These are phyloP conservation scores for Biscutella auriculata DNA, from an alignment of 441 rosid genomes.

Conservation along the genomic window DNA sequence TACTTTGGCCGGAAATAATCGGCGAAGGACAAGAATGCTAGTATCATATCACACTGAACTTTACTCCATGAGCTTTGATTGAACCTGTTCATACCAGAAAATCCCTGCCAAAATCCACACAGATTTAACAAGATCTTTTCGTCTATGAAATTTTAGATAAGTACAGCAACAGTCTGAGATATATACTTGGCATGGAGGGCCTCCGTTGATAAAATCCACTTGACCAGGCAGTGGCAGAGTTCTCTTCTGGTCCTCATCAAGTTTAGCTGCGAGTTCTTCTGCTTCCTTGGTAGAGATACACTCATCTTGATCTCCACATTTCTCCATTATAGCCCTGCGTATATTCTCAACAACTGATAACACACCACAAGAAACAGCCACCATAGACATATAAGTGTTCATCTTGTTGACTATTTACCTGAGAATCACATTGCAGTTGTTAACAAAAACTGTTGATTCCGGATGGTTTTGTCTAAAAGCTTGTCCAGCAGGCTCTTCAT, in stretches of 20 bases:
- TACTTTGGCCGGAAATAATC: constrained; percentile 82
- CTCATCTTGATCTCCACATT: constrained; percentile 67
- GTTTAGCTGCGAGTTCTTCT: constrained; percentile 42
- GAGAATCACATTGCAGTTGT: constrained; percentile 86
- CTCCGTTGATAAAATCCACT: constrained; percentile 92
- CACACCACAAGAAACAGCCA: neutral
- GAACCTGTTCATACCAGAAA: constrained; percentile 88
- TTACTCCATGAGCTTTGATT: constrained; percentile 73
- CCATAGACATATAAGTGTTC: neutral
- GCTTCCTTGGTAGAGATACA: constrained; percentile 78
- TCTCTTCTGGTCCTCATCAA: constrained; percentile 44
- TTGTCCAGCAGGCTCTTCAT: constrained; percentile 84
- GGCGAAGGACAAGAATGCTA: constrained; percentile 79
- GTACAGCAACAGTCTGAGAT: neutral
- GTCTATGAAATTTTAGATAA: neutral
- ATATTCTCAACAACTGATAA: neutral
- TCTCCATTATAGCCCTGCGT: constrained; percentile 74
- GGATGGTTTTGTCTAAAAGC: constrained; percentile 83
- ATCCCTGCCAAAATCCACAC: constrained; percentile 55
- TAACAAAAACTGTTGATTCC: constrained; percentile 49
- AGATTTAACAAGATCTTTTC: neutral
- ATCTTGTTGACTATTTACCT: constrained; percentile 29
- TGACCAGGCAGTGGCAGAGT: constrained; percentile 69
- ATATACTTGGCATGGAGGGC: constrained; percentile 92
- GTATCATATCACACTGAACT: constrained; percentile 84